These are phyloP conservation scores for Aspergillus sclerotialis DNA, from an alignment of 2,329 filamentous ascomycete species.

Conservation along the genomic window DNA sequence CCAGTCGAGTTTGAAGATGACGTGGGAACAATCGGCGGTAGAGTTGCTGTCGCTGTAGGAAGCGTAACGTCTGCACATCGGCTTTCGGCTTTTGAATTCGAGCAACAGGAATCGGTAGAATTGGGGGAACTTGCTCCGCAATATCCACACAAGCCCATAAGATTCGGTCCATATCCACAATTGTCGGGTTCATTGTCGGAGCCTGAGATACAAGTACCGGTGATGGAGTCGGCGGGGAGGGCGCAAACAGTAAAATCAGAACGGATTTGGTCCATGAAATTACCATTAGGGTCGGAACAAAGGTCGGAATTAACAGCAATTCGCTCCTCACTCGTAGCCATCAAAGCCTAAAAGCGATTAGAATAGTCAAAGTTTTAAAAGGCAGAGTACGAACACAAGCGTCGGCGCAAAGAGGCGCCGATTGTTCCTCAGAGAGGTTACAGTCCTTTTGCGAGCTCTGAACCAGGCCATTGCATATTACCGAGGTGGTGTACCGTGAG, in stretches of 20 bases:
- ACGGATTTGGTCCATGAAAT: conserved; percentile 70
- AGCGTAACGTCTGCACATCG: conserved; percentile 71
- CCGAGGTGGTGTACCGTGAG: conserved; percentile 84
- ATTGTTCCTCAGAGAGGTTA: conserved; percentile 54
- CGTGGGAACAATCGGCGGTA: conserved; percentile 53
- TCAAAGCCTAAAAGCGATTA: conserved; percentile 55
- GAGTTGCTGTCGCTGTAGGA: conserved; percentile 57
- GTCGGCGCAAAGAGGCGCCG: conserved; percentile 77
- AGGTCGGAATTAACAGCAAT: conserved; percentile 67
- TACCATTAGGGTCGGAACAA: conserved; percentile 59
- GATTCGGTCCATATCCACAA: conserved; percentile 72
- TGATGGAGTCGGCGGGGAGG: conserved; percentile 71
- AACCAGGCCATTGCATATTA: conserved; percentile 88
- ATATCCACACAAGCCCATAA: conserved; percentile 75
- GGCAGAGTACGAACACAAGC: conserved; percentile 59
- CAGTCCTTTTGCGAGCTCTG: conserved; percentile 77
- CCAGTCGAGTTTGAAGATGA: conserved; percentile 56
- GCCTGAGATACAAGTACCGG: conserved; percentile 66
- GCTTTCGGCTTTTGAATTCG: conserved; percentile 66
- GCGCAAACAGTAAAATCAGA: conserved; percentile 90
- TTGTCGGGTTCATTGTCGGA: conserved; percentile 74
- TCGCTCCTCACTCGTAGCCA: conserved; percentile 80
- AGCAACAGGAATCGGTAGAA: conserved; percentile 91
- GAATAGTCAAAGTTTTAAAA: background rate
- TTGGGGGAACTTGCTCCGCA: conserved; percentile 79